These are phyloP conservation scores for Aureobasidium sp. DNA, from an alignment of 2,329 filamentous ascomycete species.

Conservation along the genomic window DNA sequence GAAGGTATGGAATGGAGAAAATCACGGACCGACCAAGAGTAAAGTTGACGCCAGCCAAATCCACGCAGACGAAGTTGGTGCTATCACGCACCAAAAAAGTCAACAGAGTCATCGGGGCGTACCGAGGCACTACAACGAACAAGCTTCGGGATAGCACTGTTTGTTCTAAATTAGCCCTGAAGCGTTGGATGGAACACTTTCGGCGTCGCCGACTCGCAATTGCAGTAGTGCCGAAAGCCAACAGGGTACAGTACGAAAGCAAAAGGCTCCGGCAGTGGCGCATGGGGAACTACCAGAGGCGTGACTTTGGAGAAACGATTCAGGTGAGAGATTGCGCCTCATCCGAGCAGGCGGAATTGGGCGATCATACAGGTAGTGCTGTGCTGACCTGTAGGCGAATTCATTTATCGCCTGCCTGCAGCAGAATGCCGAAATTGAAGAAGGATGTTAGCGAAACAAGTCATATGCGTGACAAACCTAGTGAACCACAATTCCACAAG, in stretches of 20 bases:
- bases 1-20: not conserved
- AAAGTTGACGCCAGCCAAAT: constrained; percentile 1
- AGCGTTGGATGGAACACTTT: not conserved
- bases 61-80: not conserved
- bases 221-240: not conserved
- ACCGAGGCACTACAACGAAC: not conserved
- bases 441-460: not conserved
- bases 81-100: not conserved
- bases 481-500: constrained; percentile 3
- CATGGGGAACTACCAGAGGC: constrained; percentile 2
- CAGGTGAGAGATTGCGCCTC: not conserved
- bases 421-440: constrained; percentile 1
- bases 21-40: not conserved
- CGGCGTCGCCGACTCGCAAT: constrained; percentile 1
- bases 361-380: constrained; percentile 4
- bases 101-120: not conserved
- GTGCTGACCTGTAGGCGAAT: not conserved
- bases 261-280: constrained; percentile 6
- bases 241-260: not conserved
- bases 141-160: constrained; percentile 4
- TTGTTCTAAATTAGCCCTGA: constrained; percentile 2
- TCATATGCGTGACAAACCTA: constrained; percentile 5
- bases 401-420: constrained; percentile 4
- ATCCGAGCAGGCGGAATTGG: not conserved
- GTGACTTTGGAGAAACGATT: constrained; percentile 2